Base-by-base conservation (phyloP, 177 flowering plant genomes). In the Vitis hybrid region DNA sequence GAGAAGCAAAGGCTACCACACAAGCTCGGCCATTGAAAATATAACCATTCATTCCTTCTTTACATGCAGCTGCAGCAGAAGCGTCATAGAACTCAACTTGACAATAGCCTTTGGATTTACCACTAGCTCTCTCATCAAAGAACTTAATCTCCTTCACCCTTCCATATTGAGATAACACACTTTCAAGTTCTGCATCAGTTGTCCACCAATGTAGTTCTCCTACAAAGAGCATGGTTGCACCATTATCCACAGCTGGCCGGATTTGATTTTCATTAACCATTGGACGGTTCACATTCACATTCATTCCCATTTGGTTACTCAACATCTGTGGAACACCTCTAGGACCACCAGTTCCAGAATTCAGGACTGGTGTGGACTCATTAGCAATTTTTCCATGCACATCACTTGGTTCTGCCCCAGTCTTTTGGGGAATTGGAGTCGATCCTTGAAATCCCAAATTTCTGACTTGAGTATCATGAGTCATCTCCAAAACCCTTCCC, bases 171-270 rank as follows among this genome's bases (percentile, higher is more conserved):
- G 78, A 79, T 2, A 90, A 77, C 77, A 84, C 98, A 0, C 70
- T 68, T 78, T 95, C 99, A 18, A 95, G 84, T 56, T 95, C 89
- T 0, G 91, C 90, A 82, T 94, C 99, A 1, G 99, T 94, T 6
- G 97, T 94, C 98, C 98, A 94, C 98, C 98, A 94, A 76, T 89
- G 97, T 79, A 94, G 75, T 62, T 94, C 98, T 2, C 98, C 97
- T 10, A 94, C 95, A 79, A 86, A 94, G 15, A 94, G 84, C 21
- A 88, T 81, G 0, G 91, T 88, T 30, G 90, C 79, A 12, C 87
- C 88, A 56, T 82, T 70, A 0, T 76, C 85, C 13, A 77, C 65
- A 26, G 74, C 54, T 21, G 82, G 84, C 30, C 82, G 76, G 18
- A 52, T 75, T 18, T 48, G 64, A 69, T 67, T 80, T 56, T 82